Conservation (phyloP, 305 asterid genomes). For the Fraxinus greggii region DNA sequence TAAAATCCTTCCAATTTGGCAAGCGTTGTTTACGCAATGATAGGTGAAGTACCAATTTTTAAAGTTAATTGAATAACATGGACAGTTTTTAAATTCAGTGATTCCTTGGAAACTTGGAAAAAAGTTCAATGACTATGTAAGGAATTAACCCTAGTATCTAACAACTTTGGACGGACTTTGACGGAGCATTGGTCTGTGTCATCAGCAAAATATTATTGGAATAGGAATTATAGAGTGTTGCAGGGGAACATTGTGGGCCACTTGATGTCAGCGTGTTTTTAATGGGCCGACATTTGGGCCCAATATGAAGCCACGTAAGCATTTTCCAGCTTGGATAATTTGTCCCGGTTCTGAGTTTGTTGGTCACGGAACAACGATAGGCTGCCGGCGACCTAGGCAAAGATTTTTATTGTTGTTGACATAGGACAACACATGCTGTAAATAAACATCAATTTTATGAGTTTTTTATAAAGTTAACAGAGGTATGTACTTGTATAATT, state of each 20-base stretch:
- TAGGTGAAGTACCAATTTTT: too few species aligned
- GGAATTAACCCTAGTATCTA: not conserved
- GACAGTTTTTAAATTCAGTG: too few species aligned
- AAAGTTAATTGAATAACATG: too few species aligned
- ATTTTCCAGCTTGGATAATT: constrained; percentile 23
- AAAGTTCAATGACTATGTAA: too few species aligned
- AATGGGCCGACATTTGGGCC: constrained; percentile 24
- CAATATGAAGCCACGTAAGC: constrained; percentile 28
- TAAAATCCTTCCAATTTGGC: too few species aligned
- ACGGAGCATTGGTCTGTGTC: not conserved
- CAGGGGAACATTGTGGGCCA: constrained; percentile 25
- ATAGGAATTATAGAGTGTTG: constrained; percentile 2
- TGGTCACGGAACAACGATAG: constrained; percentile 39
- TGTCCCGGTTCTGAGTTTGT: constrained; percentile 26
- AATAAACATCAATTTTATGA: not conserved
- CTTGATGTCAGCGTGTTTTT: constrained; percentile 20
- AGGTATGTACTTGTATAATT: not conserved
- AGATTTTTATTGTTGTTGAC: constrained; percentile 14
- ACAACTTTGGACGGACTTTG: constrained; percentile 27
- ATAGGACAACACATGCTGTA: not conserved
- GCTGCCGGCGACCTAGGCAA: constrained; percentile 38
- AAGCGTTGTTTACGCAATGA: too few species aligned
- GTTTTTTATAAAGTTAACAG: not conserved
- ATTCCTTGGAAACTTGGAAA: too few species aligned
- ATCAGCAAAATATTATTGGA: constrained; percentile 25